A percentile compares a stretch with the other conserved stretches of the same genome.
Evolutionary conservation across 73 alveolate genomes (phyloP).

Genomic region (Paramecium bursaria): DNA sequence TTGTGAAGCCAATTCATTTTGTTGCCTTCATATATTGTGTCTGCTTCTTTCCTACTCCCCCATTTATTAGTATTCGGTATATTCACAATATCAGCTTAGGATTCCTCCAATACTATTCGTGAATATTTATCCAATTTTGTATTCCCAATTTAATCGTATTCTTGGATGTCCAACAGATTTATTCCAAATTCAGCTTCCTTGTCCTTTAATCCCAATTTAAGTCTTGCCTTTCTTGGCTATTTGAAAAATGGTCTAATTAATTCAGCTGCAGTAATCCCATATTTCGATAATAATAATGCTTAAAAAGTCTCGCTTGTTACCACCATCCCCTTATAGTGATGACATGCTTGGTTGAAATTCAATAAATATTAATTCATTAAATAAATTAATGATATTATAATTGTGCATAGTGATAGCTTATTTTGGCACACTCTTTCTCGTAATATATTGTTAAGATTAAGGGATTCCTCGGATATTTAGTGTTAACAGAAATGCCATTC

Average conservation of each 20-base stretch:
- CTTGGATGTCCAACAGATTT: constrained; percentile 19
- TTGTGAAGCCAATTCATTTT: constrained; percentile 16
- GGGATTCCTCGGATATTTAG: constrained; percentile 35
- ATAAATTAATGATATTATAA: background rate
- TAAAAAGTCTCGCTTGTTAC: constrained; percentile 5
- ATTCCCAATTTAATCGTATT: constrained; percentile 33
- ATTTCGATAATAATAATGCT: constrained; percentile 3
- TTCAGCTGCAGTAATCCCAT: constrained; percentile 53
- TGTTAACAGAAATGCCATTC: constrained; percentile 28
- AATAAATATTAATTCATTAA: constrained; percentile 17
- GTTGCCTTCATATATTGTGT: constrained; percentile 25
- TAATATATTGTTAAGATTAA: too few species aligned
- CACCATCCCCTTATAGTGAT: constrained; percentile 56
- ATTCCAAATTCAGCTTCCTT: constrained; percentile 35
- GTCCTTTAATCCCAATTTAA: constrained; percentile 54
- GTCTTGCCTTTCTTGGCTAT: constrained; percentile 35
- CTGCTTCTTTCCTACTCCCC: background rate
- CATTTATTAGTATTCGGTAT: background rate
- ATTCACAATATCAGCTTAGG: background rate
- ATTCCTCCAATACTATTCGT: constrained; percentile 11
- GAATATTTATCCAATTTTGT: constrained; percentile 32
- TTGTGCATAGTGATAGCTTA: background rate
- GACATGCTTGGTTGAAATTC: constrained; percentile 44
- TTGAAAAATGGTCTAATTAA: constrained; percentile 34
- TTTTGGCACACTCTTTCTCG: constrained; percentile 3